These are phyloP conservation scores for Venturiaceae sp. DNA, from an alignment of 2,329 filamentous ascomycete species.

Conservation along the genomic window DNA sequence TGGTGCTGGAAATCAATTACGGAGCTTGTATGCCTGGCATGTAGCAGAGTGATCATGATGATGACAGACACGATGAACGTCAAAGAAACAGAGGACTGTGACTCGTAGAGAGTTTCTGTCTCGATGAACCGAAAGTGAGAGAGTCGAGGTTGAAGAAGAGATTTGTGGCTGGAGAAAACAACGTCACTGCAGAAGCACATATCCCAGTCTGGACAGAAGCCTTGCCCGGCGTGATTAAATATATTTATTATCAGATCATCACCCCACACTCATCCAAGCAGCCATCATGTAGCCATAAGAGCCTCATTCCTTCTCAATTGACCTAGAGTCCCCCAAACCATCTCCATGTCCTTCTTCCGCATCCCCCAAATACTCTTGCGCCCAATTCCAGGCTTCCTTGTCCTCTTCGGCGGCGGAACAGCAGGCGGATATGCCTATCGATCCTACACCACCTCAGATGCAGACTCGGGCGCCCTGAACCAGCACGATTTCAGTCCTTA, in stretches of 20 bases:
- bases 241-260: neutral
- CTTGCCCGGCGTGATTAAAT: neutral
- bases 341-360: neutral
- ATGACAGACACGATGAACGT: too few relatives aligned
- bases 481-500: slow-evolving; percentile 54
- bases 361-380: neutral
- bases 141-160: too few relatives aligned
- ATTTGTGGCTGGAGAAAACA: too few relatives aligned
- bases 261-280: neutral
- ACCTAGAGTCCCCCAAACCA: neutral
- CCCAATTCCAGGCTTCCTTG: neutral
- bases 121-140: too few relatives aligned
- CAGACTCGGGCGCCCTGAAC: slow-evolving; percentile 36
- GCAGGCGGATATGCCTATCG: slow-evolving; percentile 1
- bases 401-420: slow-evolving; percentile 1
- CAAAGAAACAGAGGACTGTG: too few relatives aligned
- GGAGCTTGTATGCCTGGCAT: too few relatives aligned
- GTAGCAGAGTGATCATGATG: too few relatives aligned
- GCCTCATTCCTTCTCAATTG: neutral
- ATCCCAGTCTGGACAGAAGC: too few relatives aligned
- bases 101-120: too few relatives aligned
- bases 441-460: slow-evolving; percentile 5
- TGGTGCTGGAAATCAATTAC: too few relatives aligned
- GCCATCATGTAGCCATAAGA: neutral
- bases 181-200: too few relatives aligned